phyloP scores from a whole-genome alignment of 306 rosid genomes.

The Prunus persica region Prunus_persica_NCBIv2 NC_034013.1:14367501-14368000 shows the following conservation, averaged over 20 bases:
- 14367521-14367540: constrained; percentile 99
- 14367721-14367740: constrained; percentile 95
- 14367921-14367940: background rate
- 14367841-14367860: constrained; percentile 99
- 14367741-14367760: constrained; percentile 1
- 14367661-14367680: constrained; percentile 97
- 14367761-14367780: constrained; percentile 1
- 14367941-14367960: background rate
- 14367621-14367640: constrained; percentile 22
- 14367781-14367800: background rate
- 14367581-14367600: constrained; percentile 46
- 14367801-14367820: constrained; percentile 16
- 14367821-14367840: constrained; percentile 32
- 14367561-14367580: constrained; percentile 98
- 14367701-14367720: constrained; percentile 93
- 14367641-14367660: constrained; percentile 21
- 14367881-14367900: constrained; percentile 97
- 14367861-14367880: constrained; percentile 99
- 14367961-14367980: background rate
- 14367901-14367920: constrained; percentile 78
- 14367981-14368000: background rate
- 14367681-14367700: constrained; percentile 92
- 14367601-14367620: constrained; percentile 22
- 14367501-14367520: constrained; percentile 79
- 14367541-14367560: constrained; percentile 97